phyloP scores from a whole-genome alignment of 371 early-diverging fungal species.

The Apophysomyces trapeziformis region DNA sequence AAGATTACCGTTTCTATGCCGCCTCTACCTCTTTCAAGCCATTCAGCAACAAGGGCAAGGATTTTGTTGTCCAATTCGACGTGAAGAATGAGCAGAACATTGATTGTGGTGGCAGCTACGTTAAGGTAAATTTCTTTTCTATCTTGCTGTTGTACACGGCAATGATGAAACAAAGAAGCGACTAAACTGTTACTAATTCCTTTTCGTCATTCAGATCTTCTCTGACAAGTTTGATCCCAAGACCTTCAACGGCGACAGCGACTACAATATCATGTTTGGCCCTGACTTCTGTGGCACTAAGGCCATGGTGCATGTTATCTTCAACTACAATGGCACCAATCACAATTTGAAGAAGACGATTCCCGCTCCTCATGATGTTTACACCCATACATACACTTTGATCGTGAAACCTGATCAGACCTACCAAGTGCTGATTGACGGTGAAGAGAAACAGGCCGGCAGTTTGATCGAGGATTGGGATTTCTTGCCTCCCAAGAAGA shows the following conservation, averaged over 20 bases:
- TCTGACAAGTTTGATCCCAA: slow-evolving; percentile 67
- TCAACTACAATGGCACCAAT: slow-evolving; percentile 93
- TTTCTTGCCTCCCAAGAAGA: slow-evolving; percentile 88
- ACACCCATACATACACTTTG: slow-evolving; percentile 91
- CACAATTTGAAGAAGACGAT: slow-evolving; percentile 70
- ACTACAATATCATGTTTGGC: slow-evolving; percentile 95
- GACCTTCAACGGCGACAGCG: slow-evolving; percentile 86
- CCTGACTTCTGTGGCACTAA: slow-evolving; percentile 95
- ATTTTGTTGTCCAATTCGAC: slow-evolving; percentile 92
- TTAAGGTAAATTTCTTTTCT: slow-evolving; percentile 78
- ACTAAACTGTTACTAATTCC: neutral
- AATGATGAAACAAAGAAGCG: slow-evolving; percentile 1
- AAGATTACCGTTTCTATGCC: slow-evolving; percentile 90
- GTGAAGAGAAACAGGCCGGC: slow-evolving; percentile 70
- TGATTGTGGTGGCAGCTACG: slow-evolving; percentile 97
- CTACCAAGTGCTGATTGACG: slow-evolving; percentile 85
- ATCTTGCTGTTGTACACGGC: slow-evolving; percentile 27
- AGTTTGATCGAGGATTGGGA: slow-evolving; percentile 86
- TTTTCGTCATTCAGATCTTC: slow-evolving; percentile 40
- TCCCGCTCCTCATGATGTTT: slow-evolving; percentile 73
- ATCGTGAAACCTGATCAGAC: slow-evolving; percentile 89
- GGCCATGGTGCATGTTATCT: slow-evolving; percentile 94
- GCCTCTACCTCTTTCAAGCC: slow-evolving; percentile 75
- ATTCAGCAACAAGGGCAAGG: slow-evolving; percentile 78
- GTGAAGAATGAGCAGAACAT: slow-evolving; percentile 94